These are phyloP conservation scores for Hymenoscyphus fraxineus DNA, from an alignment of 2,329 filamentous ascomycete genomes.

Conservation along the genomic window DNA sequence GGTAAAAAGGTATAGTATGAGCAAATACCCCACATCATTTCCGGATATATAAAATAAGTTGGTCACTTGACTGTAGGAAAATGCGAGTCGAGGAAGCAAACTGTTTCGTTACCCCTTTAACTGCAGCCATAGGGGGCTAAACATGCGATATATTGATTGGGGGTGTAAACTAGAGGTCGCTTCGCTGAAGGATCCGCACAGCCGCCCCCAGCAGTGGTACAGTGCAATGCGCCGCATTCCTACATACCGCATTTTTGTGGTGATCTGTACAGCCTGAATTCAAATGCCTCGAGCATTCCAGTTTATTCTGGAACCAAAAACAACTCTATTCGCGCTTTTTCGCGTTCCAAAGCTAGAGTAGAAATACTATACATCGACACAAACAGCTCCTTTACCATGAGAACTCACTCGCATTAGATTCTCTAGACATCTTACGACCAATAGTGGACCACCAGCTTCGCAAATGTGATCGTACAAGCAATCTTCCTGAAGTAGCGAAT, in stretches of 20 bases:
- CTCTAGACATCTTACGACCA: slow-evolving; percentile 5
- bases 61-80: neutral
- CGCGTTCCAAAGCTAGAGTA: too few relatives aligned
- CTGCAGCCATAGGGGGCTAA: neutral
- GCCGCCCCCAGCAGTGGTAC: neutral
- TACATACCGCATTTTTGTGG: neutral
- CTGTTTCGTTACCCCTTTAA: neutral
- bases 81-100: neutral
- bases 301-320: too few relatives aligned
- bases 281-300: too few relatives aligned
- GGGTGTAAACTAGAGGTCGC: neutral
- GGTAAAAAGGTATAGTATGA: too few relatives aligned
- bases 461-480: neutral
- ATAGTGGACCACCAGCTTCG: slow-evolving; percentile 4
- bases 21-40: too few relatives aligned
- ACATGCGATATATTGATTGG: neutral
- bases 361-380: too few relatives aligned
- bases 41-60: neutral
- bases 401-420: too few relatives aligned
- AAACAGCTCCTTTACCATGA: too few relatives aligned
- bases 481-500: neutral
- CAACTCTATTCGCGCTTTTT: too few relatives aligned
- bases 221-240: neutral
- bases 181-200: neutral
- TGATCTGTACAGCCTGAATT: neutral